Evolutionary conservation across 1,284 basidiomycete species (phyloP), one percentile per base, ranked within the genome.

Genomic region (Wallemia mellicola): DNA sequence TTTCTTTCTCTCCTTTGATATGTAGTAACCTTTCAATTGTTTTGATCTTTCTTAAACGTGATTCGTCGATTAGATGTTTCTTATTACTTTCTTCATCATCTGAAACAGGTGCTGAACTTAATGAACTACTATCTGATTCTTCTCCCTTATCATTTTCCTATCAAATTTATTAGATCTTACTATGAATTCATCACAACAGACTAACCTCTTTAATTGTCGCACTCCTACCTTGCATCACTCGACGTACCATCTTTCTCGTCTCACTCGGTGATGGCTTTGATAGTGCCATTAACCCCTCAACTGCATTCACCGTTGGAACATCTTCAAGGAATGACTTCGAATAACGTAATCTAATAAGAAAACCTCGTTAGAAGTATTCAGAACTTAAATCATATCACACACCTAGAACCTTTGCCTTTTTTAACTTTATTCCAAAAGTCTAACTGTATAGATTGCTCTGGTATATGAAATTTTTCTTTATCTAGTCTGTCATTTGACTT

Each of bases 391-490:
- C n/a, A n/a, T n/a, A n/a, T n/a, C n/a, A 7, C 38, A 11, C 19
- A 48, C 38, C 38, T 48, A 11, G 38, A 48, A 11, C 38, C 22
- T 22, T n/a, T 48, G 9, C 38, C 38, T 11, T 5, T 48, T 5
- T 48, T 11, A 14, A 86, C 72, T 70, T 84, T 89, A 61, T 79
- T 81, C 91, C 92, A 98, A 66, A 98, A 98, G 68, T 96, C 92
- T 58, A 96, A 76, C 59, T 85, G 77, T 63, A 98, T 84, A 57
- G 89, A 77, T 63, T 81, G 78, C 69, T 98, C 94, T 1, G 92
- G 92, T n/a, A 98, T 81, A 63, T 88, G 76, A 71, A 91, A 96
- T 59, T 83, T 78, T 62, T 86, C 79, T 54, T 84, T 69, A 62
- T 74, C 73, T 5, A 48, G 38, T 5, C 38, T 11, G n/a, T 48